These are phyloP conservation scores for Aspergillus glaucus DNA, from an alignment of 2,329 filamentous ascomycete species.

Conservation along the genomic window DNA sequence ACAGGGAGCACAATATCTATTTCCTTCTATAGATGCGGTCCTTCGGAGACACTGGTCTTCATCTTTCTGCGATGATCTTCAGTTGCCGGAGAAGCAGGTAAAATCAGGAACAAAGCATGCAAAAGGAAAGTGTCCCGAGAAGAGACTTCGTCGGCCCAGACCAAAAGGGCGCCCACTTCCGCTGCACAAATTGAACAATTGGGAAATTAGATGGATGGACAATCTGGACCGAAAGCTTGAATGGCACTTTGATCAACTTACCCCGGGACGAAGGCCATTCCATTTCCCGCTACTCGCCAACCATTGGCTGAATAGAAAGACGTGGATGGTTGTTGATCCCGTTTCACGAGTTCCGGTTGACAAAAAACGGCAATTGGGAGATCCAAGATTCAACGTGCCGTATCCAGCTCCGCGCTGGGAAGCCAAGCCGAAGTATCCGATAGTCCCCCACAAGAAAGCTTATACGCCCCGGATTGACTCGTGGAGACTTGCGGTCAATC, in stretches of 20 bases:
- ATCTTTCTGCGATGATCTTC: not conserved
- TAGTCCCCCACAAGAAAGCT: conserved; percentile 10
- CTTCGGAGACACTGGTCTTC: not conserved
- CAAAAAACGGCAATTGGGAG: conserved; percentile 26
- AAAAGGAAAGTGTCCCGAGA: not conserved
- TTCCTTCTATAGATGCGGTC: not conserved
- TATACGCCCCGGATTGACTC: conserved; percentile 30
- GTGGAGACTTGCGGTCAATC: conserved; percentile 35
- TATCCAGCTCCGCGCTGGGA: conserved; percentile 16
- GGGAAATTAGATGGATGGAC: conserved; percentile 32
- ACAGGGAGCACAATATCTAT: not conserved
- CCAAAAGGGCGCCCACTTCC: conserved; percentile 1
- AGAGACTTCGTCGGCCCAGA: not conserved
- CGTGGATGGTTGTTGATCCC: conserved; percentile 36
- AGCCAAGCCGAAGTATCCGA: conserved; percentile 23
- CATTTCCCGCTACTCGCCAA: conserved; percentile 36
- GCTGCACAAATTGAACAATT: conserved; percentile 20
- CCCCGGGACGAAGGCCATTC: conserved; percentile 34
- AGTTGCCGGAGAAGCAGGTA: not conserved
- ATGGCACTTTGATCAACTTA: conserved; percentile 34
- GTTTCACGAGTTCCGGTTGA: conserved; percentile 29
- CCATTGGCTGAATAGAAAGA: conserved; percentile 37
- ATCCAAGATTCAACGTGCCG: conserved; percentile 30
- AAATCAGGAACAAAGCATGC: not conserved
- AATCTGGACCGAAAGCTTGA: conserved; percentile 30